Conservation (phyloP, 2,329 filamentous ascomycete genomes). For the Neonectria neomacrospora region DNA sequence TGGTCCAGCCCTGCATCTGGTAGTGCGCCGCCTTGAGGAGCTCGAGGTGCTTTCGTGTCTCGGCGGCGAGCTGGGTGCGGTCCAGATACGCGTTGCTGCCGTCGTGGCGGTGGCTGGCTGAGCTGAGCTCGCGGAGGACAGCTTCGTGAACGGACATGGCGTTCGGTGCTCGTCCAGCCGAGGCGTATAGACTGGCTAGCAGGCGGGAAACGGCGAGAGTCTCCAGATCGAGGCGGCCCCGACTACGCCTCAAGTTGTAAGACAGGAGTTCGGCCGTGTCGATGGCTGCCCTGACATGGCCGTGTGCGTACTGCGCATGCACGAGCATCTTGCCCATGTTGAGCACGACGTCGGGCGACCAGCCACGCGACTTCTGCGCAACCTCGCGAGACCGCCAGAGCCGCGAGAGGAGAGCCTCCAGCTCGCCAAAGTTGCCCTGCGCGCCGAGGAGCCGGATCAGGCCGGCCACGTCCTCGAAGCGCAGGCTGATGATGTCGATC, state of each 20-base stretch:
- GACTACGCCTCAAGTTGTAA: constrained; percentile 43
- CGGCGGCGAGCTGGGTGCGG: constrained; percentile 24
- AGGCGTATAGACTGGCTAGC: constrained; percentile 38
- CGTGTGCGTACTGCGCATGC: constrained; percentile 33
- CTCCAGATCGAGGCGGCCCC: constrained; percentile 41
- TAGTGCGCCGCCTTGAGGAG: constrained; percentile 33
- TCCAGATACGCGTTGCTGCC: constrained; percentile 24
- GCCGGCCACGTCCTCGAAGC: constrained; percentile 56
- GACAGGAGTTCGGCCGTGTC: constrained; percentile 40
- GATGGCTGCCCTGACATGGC: constrained; percentile 32
- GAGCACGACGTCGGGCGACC: constrained; percentile 38
- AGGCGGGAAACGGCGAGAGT: constrained; percentile 42
- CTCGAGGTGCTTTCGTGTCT: constrained; percentile 37
- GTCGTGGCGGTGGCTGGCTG: constrained; percentile 25
- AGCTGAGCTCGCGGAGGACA: constrained; percentile 38
- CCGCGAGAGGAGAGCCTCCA: constrained; percentile 49
- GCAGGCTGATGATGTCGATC: constrained; percentile 57
- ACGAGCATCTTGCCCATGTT: constrained; percentile 41
- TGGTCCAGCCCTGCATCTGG: constrained; percentile 37
- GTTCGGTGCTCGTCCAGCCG: constrained; percentile 17
- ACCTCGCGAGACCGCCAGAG: constrained; percentile 40
- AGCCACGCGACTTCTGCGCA: constrained; percentile 34
- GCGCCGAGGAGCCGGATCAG: constrained; percentile 59
- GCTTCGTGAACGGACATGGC: constrained; percentile 41
- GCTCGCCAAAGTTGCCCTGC: constrained; percentile 58